These are phyloP conservation scores for Byssochlamys sp. DNA, from an alignment of 2,329 filamentous ascomycete genomes.

Conservation along the genomic window DNA sequence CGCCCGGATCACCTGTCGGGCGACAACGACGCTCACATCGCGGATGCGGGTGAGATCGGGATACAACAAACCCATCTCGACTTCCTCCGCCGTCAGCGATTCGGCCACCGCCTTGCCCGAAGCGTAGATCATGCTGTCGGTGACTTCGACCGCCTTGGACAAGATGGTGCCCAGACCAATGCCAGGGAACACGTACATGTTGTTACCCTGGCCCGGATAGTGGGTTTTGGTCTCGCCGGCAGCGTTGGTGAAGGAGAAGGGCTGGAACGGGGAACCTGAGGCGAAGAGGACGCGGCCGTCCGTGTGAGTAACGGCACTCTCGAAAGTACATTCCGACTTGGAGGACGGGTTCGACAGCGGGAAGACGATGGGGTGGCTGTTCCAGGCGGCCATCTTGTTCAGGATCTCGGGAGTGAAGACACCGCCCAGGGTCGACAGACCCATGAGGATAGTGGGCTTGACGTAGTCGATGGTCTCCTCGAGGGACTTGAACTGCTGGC, in stretches of 20 bases:
- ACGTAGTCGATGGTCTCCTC: slow-evolving; percentile 90
- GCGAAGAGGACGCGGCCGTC: slow-evolving; percentile 88
- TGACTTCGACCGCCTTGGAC: slow-evolving; percentile 74
- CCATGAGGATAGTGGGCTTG: slow-evolving; percentile 87
- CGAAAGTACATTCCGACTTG: slow-evolving; percentile 96
- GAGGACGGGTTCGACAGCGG: slow-evolving; percentile 90
- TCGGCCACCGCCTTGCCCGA: slow-evolving; percentile 73
- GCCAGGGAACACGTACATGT: slow-evolving; percentile 92
- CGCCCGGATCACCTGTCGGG: slow-evolving; percentile 84
- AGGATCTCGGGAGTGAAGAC: slow-evolving; percentile 86
- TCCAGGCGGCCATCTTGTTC: slow-evolving; percentile 51
- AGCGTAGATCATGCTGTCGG: slow-evolving; percentile 93
- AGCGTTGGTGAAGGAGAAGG: slow-evolving; percentile 54
- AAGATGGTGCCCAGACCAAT: slow-evolving; percentile 89
- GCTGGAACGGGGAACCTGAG: slow-evolving; percentile 82
- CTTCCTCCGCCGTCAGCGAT: slow-evolving; percentile 70
- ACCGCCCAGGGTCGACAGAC: slow-evolving; percentile 85
- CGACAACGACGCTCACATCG: slow-evolving; percentile 76
- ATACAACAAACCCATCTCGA: slow-evolving; percentile 77
- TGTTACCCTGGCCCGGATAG: slow-evolving; percentile 68
- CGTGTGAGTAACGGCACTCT: slow-evolving; percentile 83
- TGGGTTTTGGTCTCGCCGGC: slow-evolving; percentile 55
- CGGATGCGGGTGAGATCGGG: slow-evolving; percentile 83
- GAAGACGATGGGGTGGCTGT: slow-evolving; percentile 82
- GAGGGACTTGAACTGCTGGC: slow-evolving; percentile 62